Percentiles rank a stretch among this genome's conserved stretches.
Conservation (phyloP, 2,329 filamentous ascomycete species). For the Dryadomyces sulphureus region DNA sequence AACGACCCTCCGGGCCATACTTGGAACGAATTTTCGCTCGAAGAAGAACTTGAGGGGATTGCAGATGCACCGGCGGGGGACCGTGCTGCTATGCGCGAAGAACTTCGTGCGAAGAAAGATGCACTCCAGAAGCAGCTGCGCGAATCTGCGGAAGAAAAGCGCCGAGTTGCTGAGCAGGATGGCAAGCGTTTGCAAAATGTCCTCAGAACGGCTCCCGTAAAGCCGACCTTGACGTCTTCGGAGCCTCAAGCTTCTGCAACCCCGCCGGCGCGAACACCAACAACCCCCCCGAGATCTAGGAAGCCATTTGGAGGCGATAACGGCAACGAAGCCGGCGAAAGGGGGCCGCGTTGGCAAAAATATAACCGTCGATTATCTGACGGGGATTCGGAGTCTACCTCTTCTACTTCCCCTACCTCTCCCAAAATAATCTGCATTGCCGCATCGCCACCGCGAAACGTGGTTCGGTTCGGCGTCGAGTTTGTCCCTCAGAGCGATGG, state of each 20-base stretch:
- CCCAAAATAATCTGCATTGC: conserved; percentile 5
- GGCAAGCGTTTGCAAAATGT: conserved; percentile 1
- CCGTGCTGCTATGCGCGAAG: conserved; percentile 4
- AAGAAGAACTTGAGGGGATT: conserved; percentile 11
- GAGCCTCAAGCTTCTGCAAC: background rate
- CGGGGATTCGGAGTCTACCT: background rate
- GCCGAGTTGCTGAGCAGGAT: conserved; percentile 4
- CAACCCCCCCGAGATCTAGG: background rate
- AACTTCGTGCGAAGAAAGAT: conserved; percentile 2
- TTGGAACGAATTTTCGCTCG: conserved; percentile 8
- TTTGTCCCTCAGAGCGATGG: conserved; percentile 2
- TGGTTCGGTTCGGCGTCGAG: conserved; percentile 4
- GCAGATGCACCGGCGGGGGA: conserved; percentile 5
- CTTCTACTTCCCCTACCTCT: background rate
- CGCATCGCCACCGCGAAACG: conserved; percentile 1
- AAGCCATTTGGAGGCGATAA: background rate
- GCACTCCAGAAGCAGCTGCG: background rate
- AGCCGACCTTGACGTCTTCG: background rate
- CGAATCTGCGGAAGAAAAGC: conserved; percentile 4
- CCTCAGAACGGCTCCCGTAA: background rate
- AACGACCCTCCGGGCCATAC: too few species aligned
- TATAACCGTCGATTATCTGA: background rate
- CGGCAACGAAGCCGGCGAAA: conserved; percentile 1
- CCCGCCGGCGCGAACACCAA: background rate
- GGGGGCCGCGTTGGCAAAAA: background rate